Evolutionary conservation across 192 early-diverging fungal species (phyloP).

Genomic region (Linnemannia schmuckeri): DNA sequence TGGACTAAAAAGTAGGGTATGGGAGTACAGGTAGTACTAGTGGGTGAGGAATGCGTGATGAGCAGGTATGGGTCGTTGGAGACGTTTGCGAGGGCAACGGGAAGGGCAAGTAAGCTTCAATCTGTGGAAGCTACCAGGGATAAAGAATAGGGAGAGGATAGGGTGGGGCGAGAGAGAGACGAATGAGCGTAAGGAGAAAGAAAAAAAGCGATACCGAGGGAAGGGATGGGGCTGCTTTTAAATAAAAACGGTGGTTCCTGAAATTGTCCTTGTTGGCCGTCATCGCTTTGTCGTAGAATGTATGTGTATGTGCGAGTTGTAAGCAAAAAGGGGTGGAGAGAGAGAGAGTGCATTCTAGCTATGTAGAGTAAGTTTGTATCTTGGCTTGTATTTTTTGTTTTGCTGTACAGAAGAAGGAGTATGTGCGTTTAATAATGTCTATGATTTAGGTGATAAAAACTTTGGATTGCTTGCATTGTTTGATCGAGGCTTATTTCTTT

Average conservation of each 20-base stretch:
- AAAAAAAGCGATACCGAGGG: background rate
- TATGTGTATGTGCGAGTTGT: too few species aligned
- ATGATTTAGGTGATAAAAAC: too few species aligned
- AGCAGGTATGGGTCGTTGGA: background rate
- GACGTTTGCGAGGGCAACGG: background rate
- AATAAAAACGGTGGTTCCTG: background rate
- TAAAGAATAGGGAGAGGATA: background rate
- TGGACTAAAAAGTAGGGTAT: background rate
- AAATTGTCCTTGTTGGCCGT: background rate
- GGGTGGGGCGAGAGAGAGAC: background rate
- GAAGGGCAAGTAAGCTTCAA: background rate
- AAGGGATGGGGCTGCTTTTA: background rate
- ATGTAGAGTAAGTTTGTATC: too few species aligned
- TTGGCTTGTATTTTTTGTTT: too few species aligned
- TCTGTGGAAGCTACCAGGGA: background rate
- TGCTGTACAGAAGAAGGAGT: too few species aligned
- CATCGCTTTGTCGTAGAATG: too few species aligned
- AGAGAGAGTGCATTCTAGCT: background rate
- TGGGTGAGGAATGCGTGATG: too few species aligned
- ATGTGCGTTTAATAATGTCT: too few species aligned
- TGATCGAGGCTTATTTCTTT: too few species aligned
- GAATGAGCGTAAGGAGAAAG: background rate
- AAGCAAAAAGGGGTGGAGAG: too few species aligned
- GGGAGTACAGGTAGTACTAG: background rate
- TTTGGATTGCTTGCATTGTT: too few species aligned